Percentiles rank a stretch among this genome's conserved stretches.
phyloP scores from a whole-genome alignment of 768 basidiomycete genomes.

The Cyclocybe aegerita region DNA sequence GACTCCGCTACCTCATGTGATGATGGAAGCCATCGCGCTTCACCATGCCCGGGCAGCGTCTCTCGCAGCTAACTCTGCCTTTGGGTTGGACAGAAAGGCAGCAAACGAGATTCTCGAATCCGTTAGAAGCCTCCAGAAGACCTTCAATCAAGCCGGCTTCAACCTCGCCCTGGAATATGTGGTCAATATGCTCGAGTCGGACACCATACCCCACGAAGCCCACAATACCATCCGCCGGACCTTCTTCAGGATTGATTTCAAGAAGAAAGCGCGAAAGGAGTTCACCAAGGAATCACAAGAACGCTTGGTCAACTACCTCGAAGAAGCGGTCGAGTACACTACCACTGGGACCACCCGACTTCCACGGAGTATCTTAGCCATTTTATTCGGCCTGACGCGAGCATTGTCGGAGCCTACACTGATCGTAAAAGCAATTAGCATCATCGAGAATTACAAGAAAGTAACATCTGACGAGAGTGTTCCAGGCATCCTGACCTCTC shows the following conservation, averaged over 20 bases:
- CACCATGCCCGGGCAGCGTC: constrained; percentile 16
- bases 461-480: constrained; percentile 24
- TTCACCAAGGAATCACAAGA: constrained; percentile 25
- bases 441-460: constrained; percentile 25
- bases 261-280: not conserved
- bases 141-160: constrained; percentile 31
- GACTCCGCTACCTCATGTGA: constrained; percentile 15
- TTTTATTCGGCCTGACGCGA: constrained; percentile 27
- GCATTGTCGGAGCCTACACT: constrained; percentile 25
- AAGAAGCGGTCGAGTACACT: constrained; percentile 28
- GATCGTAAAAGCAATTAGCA: constrained; percentile 25
- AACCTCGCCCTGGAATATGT: constrained; percentile 29
- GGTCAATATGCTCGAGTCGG: constrained; percentile 17
- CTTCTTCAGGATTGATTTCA: constrained; percentile 29
- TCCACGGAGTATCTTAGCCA: constrained; percentile 29
- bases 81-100: constrained; percentile 10
- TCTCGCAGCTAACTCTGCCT: constrained; percentile 10
- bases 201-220: constrained; percentile 32
- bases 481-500: constrained; percentile 19
- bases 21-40: constrained; percentile 16
- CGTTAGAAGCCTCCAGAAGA: constrained; percentile 21
- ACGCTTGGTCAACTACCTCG: constrained; percentile 24
- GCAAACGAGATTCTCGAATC: constrained; percentile 18
- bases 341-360: constrained; percentile 20
- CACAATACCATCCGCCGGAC: constrained; percentile 37